A percentile compares a stretch with the other conserved stretches of the same genome.
phyloP scores from a whole-genome alignment of 257 asterid species.

The Solanum chilense region DNA sequence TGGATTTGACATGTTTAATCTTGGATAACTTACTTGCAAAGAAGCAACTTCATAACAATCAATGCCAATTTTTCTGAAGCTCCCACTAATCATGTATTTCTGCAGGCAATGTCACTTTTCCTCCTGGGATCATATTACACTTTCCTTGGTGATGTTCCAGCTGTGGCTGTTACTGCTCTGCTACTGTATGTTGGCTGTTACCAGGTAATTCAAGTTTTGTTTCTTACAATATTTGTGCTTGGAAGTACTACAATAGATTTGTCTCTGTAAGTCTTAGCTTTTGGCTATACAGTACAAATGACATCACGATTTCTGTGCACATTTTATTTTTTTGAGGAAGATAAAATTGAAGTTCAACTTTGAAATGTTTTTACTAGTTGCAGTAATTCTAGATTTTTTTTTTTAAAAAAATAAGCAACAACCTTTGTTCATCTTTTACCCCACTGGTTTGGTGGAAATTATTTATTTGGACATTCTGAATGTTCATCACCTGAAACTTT shows the following conservation, averaged over 20 bases:
- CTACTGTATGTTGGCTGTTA: slow-evolving; percentile 91
- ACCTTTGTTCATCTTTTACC: background rate
- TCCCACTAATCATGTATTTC: slow-evolving; percentile 6
- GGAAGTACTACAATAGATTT: background rate
- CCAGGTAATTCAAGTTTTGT: slow-evolving; percentile 43
- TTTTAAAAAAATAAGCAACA: background rate
- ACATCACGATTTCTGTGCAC: background rate
- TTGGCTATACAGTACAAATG: background rate
- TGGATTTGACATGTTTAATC: background rate
- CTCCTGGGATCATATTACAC: slow-evolving; percentile 92
- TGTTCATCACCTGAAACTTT: background rate
- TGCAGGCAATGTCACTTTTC: slow-evolving; percentile 75
- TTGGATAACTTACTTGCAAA: background rate
- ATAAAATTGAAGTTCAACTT: background rate
- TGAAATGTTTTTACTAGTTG: background rate
- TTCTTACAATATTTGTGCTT: background rate
- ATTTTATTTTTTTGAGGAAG: background rate
- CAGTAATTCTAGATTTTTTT: background rate
- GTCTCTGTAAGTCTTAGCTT: background rate
- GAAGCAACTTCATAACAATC: background rate
- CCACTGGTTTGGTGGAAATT: background rate
- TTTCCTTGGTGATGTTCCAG: slow-evolving; percentile 49
- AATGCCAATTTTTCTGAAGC: background rate
- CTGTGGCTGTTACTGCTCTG: slow-evolving; percentile 77
- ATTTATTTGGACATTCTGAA: background rate